These are phyloP conservation scores for Penicillium psychrosexuale DNA, from an alignment of 2,329 filamentous ascomycete genomes.

Conservation along the genomic window DNA sequence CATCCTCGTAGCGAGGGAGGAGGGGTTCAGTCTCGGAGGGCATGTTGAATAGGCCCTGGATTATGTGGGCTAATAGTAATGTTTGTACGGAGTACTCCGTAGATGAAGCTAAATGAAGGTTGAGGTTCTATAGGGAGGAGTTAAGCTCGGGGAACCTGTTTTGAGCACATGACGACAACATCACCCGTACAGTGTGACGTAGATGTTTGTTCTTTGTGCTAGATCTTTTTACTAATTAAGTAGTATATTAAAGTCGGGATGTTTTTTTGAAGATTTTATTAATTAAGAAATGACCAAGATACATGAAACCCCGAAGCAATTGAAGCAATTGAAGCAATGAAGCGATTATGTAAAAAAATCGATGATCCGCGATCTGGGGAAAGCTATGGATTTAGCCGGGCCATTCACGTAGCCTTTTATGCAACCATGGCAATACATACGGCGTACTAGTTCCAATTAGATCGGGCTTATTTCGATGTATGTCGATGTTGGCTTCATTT, in stretches of 20 bases:
- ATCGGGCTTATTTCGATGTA: neutral
- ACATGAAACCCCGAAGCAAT: too few relatives aligned
- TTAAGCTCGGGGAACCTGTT: slow-evolving; percentile 6
- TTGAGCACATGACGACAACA: slow-evolving; percentile 13
- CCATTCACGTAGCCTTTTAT: neutral
- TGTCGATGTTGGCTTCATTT: neutral
- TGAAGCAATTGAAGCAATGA: neutral
- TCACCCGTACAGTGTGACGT: neutral
- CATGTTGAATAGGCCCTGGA: slow-evolving; percentile 19
- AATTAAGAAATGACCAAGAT: neutral
- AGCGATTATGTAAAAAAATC: neutral
- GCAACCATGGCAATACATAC: neutral
- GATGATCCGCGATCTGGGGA: slow-evolving; percentile 7
- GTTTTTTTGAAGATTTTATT: neutral
- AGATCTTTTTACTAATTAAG: neutral
- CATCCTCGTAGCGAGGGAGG: slow-evolving; percentile 70
- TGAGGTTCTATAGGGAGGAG: neutral
- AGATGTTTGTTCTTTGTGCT: neutral
- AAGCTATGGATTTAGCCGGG: slow-evolving; percentile 5
- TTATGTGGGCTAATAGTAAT: neutral
- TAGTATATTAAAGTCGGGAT: neutral
- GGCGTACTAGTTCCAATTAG: neutral
- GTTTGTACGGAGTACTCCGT: too few relatives aligned
- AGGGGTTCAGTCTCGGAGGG: slow-evolving; percentile 70
- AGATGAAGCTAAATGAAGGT: neutral